Evolutionary conservation across 1,284 basidiomycete species (phyloP), one percentile per base, ranked within the genome.

Genomic region (Cryptococcus sp.): DNA sequence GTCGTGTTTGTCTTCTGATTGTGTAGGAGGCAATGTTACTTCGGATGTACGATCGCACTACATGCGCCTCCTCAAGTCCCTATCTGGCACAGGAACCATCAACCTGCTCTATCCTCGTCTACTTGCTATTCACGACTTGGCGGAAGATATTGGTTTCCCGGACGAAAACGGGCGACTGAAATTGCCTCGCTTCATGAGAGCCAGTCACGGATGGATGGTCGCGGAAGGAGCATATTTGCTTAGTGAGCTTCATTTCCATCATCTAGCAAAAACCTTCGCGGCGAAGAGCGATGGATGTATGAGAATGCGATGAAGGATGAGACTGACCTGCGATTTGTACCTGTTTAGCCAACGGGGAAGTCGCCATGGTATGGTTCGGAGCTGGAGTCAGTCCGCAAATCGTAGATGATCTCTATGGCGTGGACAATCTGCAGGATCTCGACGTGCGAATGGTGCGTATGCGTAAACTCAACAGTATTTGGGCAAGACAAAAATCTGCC

Each of bases 21-120:
- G 29, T 34, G 20, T 68, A 91, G 89, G 86, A 46, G 87, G 89
- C 49, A 88, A 86, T 70, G 93, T 99, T 46, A 87, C 91, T 5
- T 89, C 93, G 16, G 96, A 99, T 69, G 92, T 96, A 19, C 88
- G 96, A 54, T 91, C 92, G 57, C 91, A 89, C 74, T 86, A 89
- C 72, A 86, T 88, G 63, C 89, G 93, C 61, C 84, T 86, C 59
- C 81, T 96, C 48, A 83, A 87, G 62, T 84, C 85, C 0, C 84
- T 88, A 79, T 81, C 86, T 43, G 85, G 89, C 3, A 85, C 88
- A 16, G 80, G 81, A 25, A 84, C 87, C 29, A 86, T 96, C 77
- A 85, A 87, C 59, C 82, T 91, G 66, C 83, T 98, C 13, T 99
- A 99, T 78, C 96, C 96, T 3, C 85, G 88, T 41, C 81, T 99